These are phyloP conservation scores for Bocquillonia castaneifolia DNA, from an alignment of 441 rosid species.

Conservation along the genomic window DNA sequence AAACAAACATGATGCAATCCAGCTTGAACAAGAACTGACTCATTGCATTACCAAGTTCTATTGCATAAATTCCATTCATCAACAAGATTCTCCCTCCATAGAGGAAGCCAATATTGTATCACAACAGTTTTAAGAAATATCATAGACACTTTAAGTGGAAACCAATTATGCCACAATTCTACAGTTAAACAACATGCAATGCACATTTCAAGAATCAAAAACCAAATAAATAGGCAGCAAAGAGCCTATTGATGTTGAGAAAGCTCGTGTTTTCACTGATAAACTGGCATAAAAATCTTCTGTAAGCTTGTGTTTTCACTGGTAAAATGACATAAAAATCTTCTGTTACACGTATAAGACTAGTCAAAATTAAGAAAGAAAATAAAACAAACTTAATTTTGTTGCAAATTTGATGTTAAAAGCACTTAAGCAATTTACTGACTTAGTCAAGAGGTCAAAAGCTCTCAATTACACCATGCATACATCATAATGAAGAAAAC, in stretches of 20 bases:
- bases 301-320: too few relatives aligned
- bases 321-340: too few relatives aligned
- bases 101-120: background rate
- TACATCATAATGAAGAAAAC: constrained; percentile 15
- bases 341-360: background rate
- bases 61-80: constrained; percentile 1
- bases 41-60: background rate
- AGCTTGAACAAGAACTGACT: background rate
- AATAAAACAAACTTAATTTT: background rate
- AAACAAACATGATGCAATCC: background rate
- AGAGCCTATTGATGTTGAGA: background rate
- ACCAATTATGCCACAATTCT: background rate
- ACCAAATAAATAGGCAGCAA: background rate
- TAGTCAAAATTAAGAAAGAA: background rate
- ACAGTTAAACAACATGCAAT: background rate
- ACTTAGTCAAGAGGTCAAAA: background rate
- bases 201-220: background rate
- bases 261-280: background rate
- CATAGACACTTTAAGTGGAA: background rate
- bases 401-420: background rate
- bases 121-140: background rate
- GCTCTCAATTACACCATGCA: background rate
- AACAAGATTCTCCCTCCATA: background rate
- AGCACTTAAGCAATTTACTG: background rate
- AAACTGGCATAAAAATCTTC: background rate